Conservation (phyloP, 257 asterid genomes). For the Solanum chiquidenum region DNA sequence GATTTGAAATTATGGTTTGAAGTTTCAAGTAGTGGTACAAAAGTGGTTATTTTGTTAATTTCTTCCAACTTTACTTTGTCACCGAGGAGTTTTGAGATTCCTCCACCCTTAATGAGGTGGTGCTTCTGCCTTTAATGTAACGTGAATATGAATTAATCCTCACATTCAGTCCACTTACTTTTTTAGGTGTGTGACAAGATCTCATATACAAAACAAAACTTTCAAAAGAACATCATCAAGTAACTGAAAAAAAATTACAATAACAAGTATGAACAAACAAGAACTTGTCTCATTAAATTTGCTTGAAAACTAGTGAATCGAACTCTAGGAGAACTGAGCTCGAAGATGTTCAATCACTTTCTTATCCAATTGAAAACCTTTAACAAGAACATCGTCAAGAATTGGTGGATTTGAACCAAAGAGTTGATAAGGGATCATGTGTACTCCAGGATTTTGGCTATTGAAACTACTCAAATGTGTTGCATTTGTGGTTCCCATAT, state of each 20-base stretch:
- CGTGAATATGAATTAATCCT: background rate
- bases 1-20: background rate
- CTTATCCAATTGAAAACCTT: slow-evolving; percentile 1
- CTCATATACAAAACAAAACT: background rate
- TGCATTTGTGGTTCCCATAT: background rate
- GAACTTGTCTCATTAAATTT: background rate
- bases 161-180: background rate
- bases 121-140: background rate
- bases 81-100: background rate
- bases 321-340: background rate
- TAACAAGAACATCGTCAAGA: background rate
- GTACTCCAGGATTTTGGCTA: slow-evolving; percentile 3
- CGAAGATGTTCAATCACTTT: background rate
- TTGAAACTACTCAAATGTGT: background rate
- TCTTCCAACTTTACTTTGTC: background rate
- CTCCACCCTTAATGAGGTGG: background rate
- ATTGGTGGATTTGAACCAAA: slow-evolving; percentile 3
- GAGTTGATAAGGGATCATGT: background rate
- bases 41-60: background rate
- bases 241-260: background rate
- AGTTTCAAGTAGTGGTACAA: background rate
- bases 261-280: background rate
- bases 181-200: background rate
- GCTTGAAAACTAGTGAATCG: background rate
- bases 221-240: background rate